These are phyloP conservation scores for Phytophthora sojae DNA, from an alignment of 352 stramenopile genomes.

Conservation along the genomic window DNA sequence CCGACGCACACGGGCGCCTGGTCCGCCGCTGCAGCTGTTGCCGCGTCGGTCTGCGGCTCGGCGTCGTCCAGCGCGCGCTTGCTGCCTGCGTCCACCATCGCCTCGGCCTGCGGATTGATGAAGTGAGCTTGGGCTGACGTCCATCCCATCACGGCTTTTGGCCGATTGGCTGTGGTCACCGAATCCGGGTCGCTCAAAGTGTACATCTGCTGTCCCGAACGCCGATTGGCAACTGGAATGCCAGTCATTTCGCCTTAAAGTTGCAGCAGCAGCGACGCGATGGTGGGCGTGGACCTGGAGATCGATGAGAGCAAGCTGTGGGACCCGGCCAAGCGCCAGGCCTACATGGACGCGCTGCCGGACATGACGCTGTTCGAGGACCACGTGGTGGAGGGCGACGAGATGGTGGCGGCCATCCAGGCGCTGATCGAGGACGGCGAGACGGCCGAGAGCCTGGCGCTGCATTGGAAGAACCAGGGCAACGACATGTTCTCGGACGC, in stretches of 20 bases:
- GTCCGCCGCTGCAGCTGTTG: slow-evolving; percentile 4
- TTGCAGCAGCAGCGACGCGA: slow-evolving; percentile 28
- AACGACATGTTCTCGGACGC: slow-evolving; percentile 87
- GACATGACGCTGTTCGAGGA: slow-evolving; percentile 92
- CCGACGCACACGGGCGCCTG: slow-evolving; percentile 43
- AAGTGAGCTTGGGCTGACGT: slow-evolving; percentile 20
- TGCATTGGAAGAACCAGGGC: slow-evolving; percentile 91
- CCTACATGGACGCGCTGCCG: slow-evolving; percentile 86
- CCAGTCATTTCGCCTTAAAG: slow-evolving; percentile 36
- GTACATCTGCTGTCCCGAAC: slow-evolving; percentile 1
- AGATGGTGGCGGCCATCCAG: slow-evolving; percentile 89
- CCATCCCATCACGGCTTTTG: slow-evolving; percentile 28
- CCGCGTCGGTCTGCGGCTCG: slow-evolving; percentile 11
- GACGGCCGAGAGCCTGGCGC: slow-evolving; percentile 83
- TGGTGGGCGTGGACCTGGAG: slow-evolving; percentile 88
- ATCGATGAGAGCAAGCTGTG: slow-evolving; percentile 90
- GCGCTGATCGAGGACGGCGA: slow-evolving; percentile 89
- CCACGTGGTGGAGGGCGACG: slow-evolving; percentile 86
- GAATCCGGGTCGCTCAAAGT: background rate
- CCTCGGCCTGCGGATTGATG: slow-evolving; percentile 15
- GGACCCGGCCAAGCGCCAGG: slow-evolving; percentile 77
- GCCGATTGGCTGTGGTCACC: slow-evolving; percentile 12
- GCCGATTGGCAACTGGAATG: background rate
- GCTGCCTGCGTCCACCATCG: slow-evolving; percentile 17
- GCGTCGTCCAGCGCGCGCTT: slow-evolving; percentile 51